phyloP scores from a whole-genome alignment of 179 eudicot species.

The Beta lomatogona region DNA sequence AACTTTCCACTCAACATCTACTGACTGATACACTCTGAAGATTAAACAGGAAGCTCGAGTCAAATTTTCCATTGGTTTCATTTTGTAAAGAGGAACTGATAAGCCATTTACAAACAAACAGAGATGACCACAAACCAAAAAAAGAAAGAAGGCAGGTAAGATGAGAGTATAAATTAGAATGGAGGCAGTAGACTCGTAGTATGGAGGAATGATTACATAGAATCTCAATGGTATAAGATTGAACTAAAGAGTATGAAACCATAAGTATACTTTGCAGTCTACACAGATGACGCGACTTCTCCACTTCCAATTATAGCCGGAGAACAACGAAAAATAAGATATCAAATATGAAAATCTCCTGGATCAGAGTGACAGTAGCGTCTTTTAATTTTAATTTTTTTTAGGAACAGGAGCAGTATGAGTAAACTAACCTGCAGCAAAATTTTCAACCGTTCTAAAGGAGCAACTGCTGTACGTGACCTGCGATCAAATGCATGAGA shows the following conservation, averaged over 20 bases:
- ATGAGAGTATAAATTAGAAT: neutral
- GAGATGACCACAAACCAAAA: neutral
- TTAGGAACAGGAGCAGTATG: neutral
- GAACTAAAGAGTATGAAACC: neutral
- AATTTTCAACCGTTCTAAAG: constrained; percentile 75
- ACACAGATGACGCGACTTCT: neutral
- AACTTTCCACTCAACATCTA: neutral
- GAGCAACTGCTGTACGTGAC: constrained; percentile 94
- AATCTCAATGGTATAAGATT: neutral
- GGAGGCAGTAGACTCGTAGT: neutral
- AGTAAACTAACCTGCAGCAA: constrained; percentile 64
- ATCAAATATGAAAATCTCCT: neutral
- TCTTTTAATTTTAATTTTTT: neutral
- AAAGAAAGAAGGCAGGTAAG: neutral
- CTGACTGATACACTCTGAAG: neutral
- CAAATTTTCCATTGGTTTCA: neutral
- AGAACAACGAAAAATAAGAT: neutral
- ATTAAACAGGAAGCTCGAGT: neutral
- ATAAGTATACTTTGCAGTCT: neutral
- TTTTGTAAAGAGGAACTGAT: neutral
- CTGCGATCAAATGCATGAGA: constrained; percentile 35
- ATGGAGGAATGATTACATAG: neutral
- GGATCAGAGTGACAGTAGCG: neutral
- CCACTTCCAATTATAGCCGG: neutral
- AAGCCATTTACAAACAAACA: neutral